phyloP scores from a whole-genome alignment of 164 flowering plant species.

The Hamamelis virginiana region DNA sequence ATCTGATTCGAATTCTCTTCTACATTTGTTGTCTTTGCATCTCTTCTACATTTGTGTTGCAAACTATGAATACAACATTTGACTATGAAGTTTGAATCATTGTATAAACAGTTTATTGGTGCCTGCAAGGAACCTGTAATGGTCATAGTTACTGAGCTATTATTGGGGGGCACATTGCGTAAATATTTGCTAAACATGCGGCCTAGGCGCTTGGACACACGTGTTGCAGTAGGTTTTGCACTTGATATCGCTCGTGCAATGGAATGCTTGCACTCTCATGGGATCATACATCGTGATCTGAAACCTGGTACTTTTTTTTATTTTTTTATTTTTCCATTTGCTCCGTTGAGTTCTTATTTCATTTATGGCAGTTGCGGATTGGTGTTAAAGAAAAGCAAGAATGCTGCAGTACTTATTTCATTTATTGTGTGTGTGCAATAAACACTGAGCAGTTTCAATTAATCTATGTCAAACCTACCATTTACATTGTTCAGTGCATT shows the following conservation, averaged over 20 bases:
- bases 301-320: conserved; percentile 30
- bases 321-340: not conserved
- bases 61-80: not conserved
- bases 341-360: not conserved
- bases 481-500: no score
- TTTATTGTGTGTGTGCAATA: no score
- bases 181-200: conserved; percentile 36
- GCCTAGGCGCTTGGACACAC: conserved; percentile 36
- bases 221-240: conserved; percentile 31
- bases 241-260: conserved; percentile 38
- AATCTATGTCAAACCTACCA: no score
- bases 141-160: conserved; percentile 46
- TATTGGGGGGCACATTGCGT: conserved; percentile 33
- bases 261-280: conserved; percentile 40
- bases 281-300: conserved; percentile 39
- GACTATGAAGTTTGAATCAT: not conserved
- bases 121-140: conserved; percentile 41
- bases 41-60: not conserved
- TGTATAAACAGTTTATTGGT: conserved; percentile 36
- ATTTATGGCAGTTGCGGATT: no score
- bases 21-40: not conserved
- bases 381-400: no score
- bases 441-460: no score
- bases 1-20: not conserved
- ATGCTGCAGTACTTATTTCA: no score